phyloP scores from a whole-genome alignment of 1,284 basidiomycete species.

The Heliocybe sulcata region DNA sequence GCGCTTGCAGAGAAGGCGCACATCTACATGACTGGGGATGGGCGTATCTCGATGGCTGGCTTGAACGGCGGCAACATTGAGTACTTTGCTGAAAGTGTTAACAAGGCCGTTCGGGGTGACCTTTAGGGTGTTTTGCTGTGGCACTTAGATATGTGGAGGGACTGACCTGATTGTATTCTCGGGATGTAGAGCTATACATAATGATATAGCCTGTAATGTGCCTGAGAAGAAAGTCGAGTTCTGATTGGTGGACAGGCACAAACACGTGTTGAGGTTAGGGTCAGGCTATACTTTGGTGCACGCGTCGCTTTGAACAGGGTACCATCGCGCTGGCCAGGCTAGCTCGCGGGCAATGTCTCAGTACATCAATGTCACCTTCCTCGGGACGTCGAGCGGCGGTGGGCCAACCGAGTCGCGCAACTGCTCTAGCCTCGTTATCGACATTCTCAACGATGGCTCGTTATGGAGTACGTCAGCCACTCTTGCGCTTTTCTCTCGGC shows the following conservation, averaged over 20 bases:
- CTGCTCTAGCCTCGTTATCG: conserved; percentile 62
- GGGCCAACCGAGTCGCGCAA: conserved; percentile 63
- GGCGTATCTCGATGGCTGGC: conserved; percentile 95
- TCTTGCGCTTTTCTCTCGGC: neutral
- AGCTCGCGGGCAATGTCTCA: conserved; percentile 10
- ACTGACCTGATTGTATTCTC: too few species aligned
- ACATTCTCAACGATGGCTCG: conserved; percentile 42
- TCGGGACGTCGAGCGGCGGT: conserved; percentile 70
- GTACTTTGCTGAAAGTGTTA: conserved; percentile 85
- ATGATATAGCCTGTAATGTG: too few species aligned
- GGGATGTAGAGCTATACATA: too few species aligned
- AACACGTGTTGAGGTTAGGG: neutral
- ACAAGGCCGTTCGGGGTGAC: conserved; percentile 76
- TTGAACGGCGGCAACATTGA: conserved; percentile 87
- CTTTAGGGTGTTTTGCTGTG: conserved; percentile 37
- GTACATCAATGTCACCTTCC: conserved; percentile 42
- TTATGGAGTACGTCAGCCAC: conserved; percentile 51
- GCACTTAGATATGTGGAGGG: too few species aligned
- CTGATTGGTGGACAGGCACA: neutral
- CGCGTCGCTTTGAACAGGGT: too few species aligned
- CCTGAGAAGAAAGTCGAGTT: too few species aligned
- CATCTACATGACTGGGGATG: conserved; percentile 89
- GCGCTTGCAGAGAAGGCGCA: conserved; percentile 87
- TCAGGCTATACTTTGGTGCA: too few species aligned
- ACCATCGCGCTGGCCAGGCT: neutral